Conservation (phyloP, 2,329 filamentous ascomycete genomes). For the Colletotrichum neosansevieriae region DNA sequence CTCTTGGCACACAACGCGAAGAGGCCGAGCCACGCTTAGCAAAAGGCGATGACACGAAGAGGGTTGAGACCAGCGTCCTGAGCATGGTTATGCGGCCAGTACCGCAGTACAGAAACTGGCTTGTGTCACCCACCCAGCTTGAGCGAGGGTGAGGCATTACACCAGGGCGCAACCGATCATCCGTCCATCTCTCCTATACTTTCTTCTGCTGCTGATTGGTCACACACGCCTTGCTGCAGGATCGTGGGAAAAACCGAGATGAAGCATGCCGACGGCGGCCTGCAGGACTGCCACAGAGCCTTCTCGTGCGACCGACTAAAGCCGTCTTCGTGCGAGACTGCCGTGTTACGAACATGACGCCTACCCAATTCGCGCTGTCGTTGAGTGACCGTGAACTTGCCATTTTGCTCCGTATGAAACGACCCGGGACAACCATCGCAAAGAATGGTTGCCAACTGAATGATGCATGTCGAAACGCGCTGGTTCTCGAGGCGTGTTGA, state of each 20-base stretch:
- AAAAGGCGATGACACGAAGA: slow-evolving; percentile 1
- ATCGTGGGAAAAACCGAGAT: slow-evolving; percentile 41
- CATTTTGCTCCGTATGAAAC: background rate
- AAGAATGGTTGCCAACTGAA: too few relatives aligned
- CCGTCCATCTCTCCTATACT: background rate
- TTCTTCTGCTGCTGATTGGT: slow-evolving; percentile 28
- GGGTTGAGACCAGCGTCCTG: background rate
- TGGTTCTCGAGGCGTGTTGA: too few relatives aligned
- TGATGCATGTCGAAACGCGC: too few relatives aligned
- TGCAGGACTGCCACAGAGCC: slow-evolving; percentile 28
- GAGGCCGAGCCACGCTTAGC: too few relatives aligned
- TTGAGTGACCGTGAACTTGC: background rate
- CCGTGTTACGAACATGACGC: slow-evolving; percentile 16
- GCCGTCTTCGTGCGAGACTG: slow-evolving; percentile 28
- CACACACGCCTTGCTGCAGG: slow-evolving; percentile 40
- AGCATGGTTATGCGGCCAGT: slow-evolving; percentile 12
- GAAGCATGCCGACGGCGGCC: slow-evolving; percentile 34
- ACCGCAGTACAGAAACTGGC: slow-evolving; percentile 7
- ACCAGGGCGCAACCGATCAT: background rate
- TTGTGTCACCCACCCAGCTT: slow-evolving; percentile 21
- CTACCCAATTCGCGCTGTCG: background rate
- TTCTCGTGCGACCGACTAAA: slow-evolving; percentile 4
- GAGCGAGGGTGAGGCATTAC: slow-evolving; percentile 3
- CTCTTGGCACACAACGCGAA: slow-evolving; percentile 19
- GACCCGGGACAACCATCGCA: background rate